phyloP scores from a whole-genome alignment of 768 basidiomycete genomes.

The Galerina sulciceps region DNA sequence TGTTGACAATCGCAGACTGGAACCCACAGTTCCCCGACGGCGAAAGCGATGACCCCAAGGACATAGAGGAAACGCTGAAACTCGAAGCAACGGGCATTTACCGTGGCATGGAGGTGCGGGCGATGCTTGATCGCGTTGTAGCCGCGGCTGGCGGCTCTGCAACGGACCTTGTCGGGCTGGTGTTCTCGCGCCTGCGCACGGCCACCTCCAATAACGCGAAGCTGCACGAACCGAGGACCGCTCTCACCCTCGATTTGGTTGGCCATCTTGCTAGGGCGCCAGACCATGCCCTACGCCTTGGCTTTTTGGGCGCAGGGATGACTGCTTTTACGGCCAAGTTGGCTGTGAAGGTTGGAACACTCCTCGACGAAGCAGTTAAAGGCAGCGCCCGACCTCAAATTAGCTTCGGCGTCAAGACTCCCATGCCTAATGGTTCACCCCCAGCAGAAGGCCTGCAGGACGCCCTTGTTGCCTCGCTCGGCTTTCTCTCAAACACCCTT shows the following conservation, averaged over 20 bases:
- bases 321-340: conserved; percentile 33
- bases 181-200: conserved; percentile 28
- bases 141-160: conserved; percentile 29
- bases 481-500: conserved; percentile 37
- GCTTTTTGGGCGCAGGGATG: conserved; percentile 32
- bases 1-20: conserved; percentile 20
- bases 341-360: conserved; percentile 28
- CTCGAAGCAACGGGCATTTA: not conserved
- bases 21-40: conserved; percentile 10
- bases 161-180: conserved; percentile 30
- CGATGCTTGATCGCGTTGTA: conserved; percentile 32
- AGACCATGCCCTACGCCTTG: conserved; percentile 34
- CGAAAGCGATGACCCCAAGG: not conserved
- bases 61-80: not conserved
- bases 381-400: not conserved
- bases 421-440: not conserved
- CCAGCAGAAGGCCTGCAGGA: conserved; percentile 21
- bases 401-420: not conserved
- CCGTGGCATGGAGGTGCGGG: not conserved
- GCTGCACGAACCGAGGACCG: conserved; percentile 20
- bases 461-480: conserved; percentile 31
- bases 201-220: conserved; percentile 20
- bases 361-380: conserved; percentile 17
- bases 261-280: conserved; percentile 30
- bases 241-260: conserved; percentile 34